Evolutionary conservation across 768 basidiomycete species (phyloP).

Genomic region (Pholiota conissans): DNA sequence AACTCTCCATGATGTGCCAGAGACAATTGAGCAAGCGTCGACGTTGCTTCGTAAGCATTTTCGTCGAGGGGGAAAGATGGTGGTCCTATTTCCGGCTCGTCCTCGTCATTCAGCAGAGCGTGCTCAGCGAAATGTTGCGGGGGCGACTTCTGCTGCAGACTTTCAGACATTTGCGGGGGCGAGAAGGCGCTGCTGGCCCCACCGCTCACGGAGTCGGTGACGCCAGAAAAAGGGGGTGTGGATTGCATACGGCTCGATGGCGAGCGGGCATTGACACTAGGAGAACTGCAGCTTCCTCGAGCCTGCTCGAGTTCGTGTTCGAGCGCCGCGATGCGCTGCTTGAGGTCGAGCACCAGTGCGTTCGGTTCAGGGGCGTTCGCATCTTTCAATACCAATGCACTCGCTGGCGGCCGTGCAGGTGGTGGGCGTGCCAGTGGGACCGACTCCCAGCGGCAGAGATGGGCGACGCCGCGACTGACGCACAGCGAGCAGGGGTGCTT

Average conservation of each 20-base stretch:
- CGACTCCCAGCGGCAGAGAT: conserved; percentile 47
- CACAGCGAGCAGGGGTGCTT: conserved; percentile 43
- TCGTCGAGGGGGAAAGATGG: background rate
- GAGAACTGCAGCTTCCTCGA: conserved; percentile 12
- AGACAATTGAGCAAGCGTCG: conserved; percentile 42
- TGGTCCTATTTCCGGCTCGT: background rate
- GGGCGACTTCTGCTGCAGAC: conserved; percentile 14
- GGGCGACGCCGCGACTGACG: conserved; percentile 37
- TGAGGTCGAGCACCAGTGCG: conserved; percentile 22
- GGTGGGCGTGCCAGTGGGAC: conserved; percentile 43
- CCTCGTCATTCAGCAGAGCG: background rate
- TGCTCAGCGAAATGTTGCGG: conserved; percentile 6
- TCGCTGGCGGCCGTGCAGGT: conserved; percentile 36
- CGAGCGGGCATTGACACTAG: conserved; percentile 5
- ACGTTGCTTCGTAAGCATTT: conserved; percentile 36
- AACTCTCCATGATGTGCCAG: conserved; percentile 50
- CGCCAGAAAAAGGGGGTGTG: conserved; percentile 11
- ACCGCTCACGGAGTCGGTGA: conserved; percentile 2
- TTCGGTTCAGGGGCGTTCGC: conserved; percentile 12
- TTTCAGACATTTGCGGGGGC: conserved; percentile 6
- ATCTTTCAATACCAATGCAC: conserved; percentile 20
- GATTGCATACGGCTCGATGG: conserved; percentile 11
- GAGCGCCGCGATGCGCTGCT: conserved; percentile 26
- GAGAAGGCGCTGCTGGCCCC: conserved; percentile 7
- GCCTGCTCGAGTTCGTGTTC: conserved; percentile 23